A percentile compares a stretch with the other conserved stretches of the same genome.
These are phyloP conservation scores for Penicillium italicum DNA, from an alignment of 2,329 filamentous ascomycete species.

Conservation along the genomic window DNA sequence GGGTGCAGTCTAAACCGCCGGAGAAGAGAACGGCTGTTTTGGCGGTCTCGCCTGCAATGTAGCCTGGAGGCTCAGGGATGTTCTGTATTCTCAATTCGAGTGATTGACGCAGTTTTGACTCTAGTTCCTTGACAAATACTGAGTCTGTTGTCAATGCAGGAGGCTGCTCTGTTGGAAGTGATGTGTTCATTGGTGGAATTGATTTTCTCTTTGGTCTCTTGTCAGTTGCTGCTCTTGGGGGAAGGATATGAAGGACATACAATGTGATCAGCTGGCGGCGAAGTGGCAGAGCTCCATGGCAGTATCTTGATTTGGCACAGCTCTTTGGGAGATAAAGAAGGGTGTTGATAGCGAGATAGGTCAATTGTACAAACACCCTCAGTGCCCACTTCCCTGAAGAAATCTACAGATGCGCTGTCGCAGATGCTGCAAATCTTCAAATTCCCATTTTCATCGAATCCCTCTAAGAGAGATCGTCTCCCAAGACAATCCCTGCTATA, in stretches of 20 bases:
- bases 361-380: conserved; percentile 73
- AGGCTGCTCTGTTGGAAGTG: conserved; percentile 29
- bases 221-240: background rate
- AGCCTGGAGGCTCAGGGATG: conserved; percentile 58
- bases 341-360: conserved; percentile 37
- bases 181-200: conserved; percentile 46
- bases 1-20: conserved; percentile 86
- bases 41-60: conserved; percentile 24
- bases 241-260: conserved; percentile 17
- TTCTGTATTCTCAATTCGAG: conserved; percentile 61
- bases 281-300: conserved; percentile 27
- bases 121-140: conserved; percentile 53
- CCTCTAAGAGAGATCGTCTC: conserved; percentile 70
- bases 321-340: conserved; percentile 9
- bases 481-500: conserved; percentile 87
- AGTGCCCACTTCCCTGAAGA: conserved; percentile 78
- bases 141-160: conserved; percentile 41
- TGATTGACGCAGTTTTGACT: conserved; percentile 56
- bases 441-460: conserved; percentile 46
- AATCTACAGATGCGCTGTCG: conserved; percentile 46
- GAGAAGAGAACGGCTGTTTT: conserved; percentile 82
- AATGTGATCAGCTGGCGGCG: conserved; percentile 18
- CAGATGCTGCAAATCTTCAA: conserved; percentile 70
- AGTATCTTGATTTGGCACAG: conserved; percentile 25
- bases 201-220: conserved; percentile 33